A percentile compares a stretch with the other conserved stretches of the same genome.
These are phyloP conservation scores for Gynandropsis gynandra DNA, from an alignment of 345 rosid genomes.

Conservation along the genomic window DNA sequence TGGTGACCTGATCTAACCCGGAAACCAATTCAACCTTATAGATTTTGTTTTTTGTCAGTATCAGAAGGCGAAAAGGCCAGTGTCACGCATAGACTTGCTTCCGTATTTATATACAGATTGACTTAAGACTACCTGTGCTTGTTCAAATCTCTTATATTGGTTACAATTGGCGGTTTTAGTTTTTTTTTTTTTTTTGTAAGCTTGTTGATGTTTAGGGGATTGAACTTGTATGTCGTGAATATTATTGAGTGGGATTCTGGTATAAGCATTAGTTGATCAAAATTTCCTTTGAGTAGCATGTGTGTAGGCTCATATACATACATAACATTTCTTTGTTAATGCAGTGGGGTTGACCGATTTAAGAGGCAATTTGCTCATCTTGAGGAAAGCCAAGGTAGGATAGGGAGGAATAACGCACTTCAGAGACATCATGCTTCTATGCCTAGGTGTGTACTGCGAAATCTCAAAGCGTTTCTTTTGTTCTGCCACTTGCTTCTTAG, in stretches of 20 bases:
- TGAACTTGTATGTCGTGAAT: background rate
- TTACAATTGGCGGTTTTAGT: background rate
- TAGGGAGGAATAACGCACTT: constrained; percentile 54
- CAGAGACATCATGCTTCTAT: constrained; percentile 90
- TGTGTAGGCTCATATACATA: background rate
- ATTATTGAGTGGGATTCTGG: background rate
- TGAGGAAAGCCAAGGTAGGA: constrained; percentile 77
- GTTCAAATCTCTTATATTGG: background rate
- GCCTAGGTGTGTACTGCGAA: constrained; percentile 46
- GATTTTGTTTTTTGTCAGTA: too few relatives aligned
- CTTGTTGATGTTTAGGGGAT: constrained; percentile 5
- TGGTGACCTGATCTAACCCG: too few relatives aligned
- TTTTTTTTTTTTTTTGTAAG: background rate
- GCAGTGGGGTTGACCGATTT: constrained; percentile 93
- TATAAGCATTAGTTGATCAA: background rate
- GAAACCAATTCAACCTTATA: too few relatives aligned
- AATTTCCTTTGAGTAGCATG: background rate
- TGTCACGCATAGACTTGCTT: background rate
- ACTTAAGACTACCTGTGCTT: background rate
- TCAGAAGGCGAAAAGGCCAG: too few relatives aligned
- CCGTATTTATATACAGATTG: too few relatives aligned
- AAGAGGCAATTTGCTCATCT: constrained; percentile 95
- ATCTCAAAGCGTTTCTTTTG: background rate
- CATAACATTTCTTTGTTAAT: constrained; percentile 1
- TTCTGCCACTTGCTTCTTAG: background rate